Conservation (phyloP, 2,329 filamentous ascomycete genomes). For the Sclerotinia trifoliorum region DNA sequence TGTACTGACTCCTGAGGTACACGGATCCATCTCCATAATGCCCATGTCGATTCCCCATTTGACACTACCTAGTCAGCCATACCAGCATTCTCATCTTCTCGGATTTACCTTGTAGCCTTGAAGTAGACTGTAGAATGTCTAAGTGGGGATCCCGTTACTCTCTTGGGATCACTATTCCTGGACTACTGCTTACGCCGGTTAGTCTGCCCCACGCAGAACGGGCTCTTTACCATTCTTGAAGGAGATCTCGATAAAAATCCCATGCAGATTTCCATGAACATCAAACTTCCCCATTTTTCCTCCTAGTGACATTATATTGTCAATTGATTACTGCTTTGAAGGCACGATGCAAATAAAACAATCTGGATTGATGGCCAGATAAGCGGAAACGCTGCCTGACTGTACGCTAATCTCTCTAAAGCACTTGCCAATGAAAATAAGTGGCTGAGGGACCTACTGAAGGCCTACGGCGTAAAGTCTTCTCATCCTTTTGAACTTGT, state of each 20-base stretch:
- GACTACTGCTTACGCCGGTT: neutral
- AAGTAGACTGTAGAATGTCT: neutral
- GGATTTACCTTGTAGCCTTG: neutral
- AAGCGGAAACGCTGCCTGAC: neutral
- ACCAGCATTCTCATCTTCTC: constrained; percentile 3
- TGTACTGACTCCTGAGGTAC: neutral
- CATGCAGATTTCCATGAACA: constrained; percentile 4
- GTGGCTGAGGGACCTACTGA: neutral
- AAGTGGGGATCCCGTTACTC: constrained; percentile 12
- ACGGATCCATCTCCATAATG: neutral
- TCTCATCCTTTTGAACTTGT: neutral
- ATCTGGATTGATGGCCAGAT: neutral
- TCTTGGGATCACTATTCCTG: neutral
- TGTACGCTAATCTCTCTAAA: neutral
- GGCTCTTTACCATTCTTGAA: neutral
- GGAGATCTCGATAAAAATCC: neutral
- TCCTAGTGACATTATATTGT: too few relatives aligned
- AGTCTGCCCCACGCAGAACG: neutral
- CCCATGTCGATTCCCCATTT: too few relatives aligned
- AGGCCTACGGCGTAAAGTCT: neutral
- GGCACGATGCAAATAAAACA: too few relatives aligned
- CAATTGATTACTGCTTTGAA: neutral
- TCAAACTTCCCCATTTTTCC: neutral
- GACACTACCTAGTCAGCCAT: neutral
- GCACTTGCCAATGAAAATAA: neutral